A percentile compares a stretch with the other conserved stretches of the same genome.
Evolutionary conservation across 148 eudicot species (phyloP).

Genomic region (Camellia japonica): DNA sequence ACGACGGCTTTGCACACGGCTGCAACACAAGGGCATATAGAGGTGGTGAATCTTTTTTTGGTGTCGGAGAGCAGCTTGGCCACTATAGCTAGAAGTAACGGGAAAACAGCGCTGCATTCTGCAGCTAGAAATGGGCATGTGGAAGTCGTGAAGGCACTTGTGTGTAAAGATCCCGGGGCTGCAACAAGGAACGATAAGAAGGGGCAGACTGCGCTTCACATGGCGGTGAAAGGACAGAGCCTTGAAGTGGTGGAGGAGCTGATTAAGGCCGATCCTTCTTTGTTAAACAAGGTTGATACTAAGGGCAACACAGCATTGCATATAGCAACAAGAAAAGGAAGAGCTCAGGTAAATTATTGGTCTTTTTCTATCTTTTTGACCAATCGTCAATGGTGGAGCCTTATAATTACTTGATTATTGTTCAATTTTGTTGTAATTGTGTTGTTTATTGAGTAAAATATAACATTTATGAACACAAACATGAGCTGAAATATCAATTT

Average conservation of each 20-base stretch:
- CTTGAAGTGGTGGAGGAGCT: constrained; percentile 72
- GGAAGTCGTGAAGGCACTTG: constrained; percentile 65
- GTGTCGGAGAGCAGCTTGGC: constrained; percentile 67
- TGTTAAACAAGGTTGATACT: constrained; percentile 55
- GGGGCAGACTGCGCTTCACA: constrained; percentile 90
- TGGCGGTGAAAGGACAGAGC: constrained; percentile 85
- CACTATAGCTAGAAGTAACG: constrained; percentile 71
- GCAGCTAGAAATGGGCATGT: constrained; percentile 82
- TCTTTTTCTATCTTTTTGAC: neutral
- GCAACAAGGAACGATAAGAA: constrained; percentile 66
- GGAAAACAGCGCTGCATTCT: constrained; percentile 80
- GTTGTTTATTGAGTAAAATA: neutral
- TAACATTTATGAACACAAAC: neutral
- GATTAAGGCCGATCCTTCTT: constrained; percentile 53
- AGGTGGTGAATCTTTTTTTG: constrained; percentile 68
- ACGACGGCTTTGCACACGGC: constrained; percentile 87
- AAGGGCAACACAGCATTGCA: constrained; percentile 84
- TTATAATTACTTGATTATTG: neutral
- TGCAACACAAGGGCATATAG: constrained; percentile 74
- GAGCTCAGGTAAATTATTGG: constrained; percentile 52
- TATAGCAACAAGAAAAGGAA: constrained; percentile 70
- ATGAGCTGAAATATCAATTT: neutral
- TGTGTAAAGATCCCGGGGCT: constrained; percentile 57
- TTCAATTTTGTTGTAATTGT: neutral
- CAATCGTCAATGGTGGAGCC: neutral